These are phyloP conservation scores for Neonectria magnoliae DNA, from an alignment of 2,329 filamentous ascomycete species.

Conservation along the genomic window DNA sequence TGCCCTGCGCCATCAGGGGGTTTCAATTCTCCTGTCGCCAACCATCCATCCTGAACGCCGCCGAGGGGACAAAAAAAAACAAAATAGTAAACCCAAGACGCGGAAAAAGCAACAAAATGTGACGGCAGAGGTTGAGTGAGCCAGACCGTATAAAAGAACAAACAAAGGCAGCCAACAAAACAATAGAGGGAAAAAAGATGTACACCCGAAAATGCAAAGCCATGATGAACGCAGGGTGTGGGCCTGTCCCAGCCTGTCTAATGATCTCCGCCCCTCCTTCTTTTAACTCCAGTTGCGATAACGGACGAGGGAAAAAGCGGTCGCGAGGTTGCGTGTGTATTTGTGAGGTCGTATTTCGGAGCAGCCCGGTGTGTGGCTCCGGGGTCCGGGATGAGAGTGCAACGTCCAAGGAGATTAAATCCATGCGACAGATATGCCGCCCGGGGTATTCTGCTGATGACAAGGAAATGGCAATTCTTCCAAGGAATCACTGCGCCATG, in stretches of 20 bases:
- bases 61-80: conserved; percentile 16
- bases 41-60: conserved; percentile 32
- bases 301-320: conserved; percentile 9
- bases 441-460: conserved; percentile 16
- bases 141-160: conserved; percentile 3
- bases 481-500: not conserved
- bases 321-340: conserved; percentile 5
- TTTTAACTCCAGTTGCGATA: conserved; percentile 19
- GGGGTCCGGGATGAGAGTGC: not conserved
- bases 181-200: conserved; percentile 7
- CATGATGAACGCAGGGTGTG: conserved; percentile 20
- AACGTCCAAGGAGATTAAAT: conserved; percentile 14
- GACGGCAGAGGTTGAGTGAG: conserved; percentile 6
- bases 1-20: conserved; percentile 29
- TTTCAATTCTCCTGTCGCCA: conserved; percentile 23
- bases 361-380: conserved; percentile 30
- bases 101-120: conserved; percentile 18
- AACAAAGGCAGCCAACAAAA: conserved; percentile 8
- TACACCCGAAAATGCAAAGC: conserved; percentile 18
- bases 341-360: conserved; percentile 21
- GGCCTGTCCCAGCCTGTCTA: conserved; percentile 22
- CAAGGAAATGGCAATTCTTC: conserved; percentile 7
- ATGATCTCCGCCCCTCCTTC: conserved; percentile 16
- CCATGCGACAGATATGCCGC: conserved; percentile 15
- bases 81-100: conserved; percentile 3